Conservation (phyloP, 495 filamentous ascomycete species). For the Hapsidospora chrysogenum region DNA sequence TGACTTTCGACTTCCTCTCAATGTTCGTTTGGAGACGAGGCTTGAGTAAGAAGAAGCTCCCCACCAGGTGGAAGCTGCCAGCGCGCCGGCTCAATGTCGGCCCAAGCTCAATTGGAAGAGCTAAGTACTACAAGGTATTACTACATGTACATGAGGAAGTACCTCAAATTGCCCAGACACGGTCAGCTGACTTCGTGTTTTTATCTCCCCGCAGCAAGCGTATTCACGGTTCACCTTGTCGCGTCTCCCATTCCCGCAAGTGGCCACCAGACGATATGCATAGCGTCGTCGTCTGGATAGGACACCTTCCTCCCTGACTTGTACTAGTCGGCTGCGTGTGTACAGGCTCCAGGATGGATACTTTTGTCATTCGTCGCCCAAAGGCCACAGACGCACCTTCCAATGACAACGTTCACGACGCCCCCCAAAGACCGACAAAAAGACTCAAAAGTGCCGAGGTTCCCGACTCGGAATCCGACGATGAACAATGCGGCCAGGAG, state of each 20-base stretch:
- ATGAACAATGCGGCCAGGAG: too few species aligned
- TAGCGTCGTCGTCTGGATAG: too few species aligned
- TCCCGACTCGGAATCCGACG: background rate
- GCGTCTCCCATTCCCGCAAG: background rate
- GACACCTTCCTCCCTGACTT: too few species aligned
- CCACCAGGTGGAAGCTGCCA: background rate
- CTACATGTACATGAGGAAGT: too few species aligned
- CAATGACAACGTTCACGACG: constrained; percentile 5
- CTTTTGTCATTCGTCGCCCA: constrained; percentile 2
- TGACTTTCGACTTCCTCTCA: constrained; percentile 1
- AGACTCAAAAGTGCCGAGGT: background rate
- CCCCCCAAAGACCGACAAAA: background rate
- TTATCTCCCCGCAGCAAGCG: too few species aligned
- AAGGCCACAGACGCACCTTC: constrained; percentile 13
- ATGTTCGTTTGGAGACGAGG: background rate
- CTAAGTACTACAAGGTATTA: too few species aligned
- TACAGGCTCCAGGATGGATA: too few species aligned
- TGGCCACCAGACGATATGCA: too few species aligned
- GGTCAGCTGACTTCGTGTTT: constrained; percentile 4
- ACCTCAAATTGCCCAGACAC: background rate
- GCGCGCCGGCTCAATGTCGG: background rate
- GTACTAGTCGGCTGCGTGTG: too few species aligned
- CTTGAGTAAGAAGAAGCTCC: constrained; percentile 1
- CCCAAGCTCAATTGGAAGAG: too few species aligned
- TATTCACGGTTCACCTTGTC: constrained; percentile 1